Evolutionary conservation across 23 red algal species (phyloP).

Genomic region (Gracilaria caudata): DNA sequence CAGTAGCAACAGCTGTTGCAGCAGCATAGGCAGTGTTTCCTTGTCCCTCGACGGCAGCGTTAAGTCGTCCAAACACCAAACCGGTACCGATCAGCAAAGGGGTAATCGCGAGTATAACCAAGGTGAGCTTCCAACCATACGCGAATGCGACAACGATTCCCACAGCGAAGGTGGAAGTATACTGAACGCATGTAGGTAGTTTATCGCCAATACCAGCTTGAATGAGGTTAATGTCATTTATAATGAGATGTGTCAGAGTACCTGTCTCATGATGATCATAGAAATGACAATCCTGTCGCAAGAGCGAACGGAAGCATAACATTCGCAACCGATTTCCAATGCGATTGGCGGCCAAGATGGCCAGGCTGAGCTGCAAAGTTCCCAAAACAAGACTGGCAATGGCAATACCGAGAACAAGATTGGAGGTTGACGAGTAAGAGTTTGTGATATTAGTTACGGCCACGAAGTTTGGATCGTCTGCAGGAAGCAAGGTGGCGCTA

Average conservation of each 20-base stretch:
- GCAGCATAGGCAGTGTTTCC: constrained; percentile 61
- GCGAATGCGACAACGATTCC: constrained; percentile 29
- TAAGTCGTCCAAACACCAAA: constrained; percentile 35
- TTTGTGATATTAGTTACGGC: constrained; percentile 11
- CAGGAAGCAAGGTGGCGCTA: background rate
- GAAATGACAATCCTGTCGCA: constrained; percentile 39
- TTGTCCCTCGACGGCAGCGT: constrained; percentile 29
- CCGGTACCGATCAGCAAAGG: constrained; percentile 64
- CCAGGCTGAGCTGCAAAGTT: background rate
- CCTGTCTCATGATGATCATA: constrained; percentile 53
- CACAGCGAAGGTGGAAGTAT: constrained; percentile 47
- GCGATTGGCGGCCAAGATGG: constrained; percentile 49
- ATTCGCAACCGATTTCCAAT: constrained; percentile 31
- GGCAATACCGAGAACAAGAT: constrained; percentile 1
- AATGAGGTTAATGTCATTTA: constrained; percentile 43
- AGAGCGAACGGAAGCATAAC: constrained; percentile 32
- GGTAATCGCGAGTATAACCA: constrained; percentile 59
- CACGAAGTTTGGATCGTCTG: constrained; percentile 18
- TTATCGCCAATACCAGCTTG: constrained; percentile 39
- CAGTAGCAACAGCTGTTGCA: constrained; percentile 55
- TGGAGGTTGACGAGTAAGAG: background rate
- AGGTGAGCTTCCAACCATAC: constrained; percentile 48
- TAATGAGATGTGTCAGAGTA: constrained; percentile 30
- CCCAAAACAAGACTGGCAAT: background rate
- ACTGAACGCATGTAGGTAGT: constrained; percentile 41